Conservation (phyloP, 306 rosid genomes). For the Rosa rugosa region DNA sequence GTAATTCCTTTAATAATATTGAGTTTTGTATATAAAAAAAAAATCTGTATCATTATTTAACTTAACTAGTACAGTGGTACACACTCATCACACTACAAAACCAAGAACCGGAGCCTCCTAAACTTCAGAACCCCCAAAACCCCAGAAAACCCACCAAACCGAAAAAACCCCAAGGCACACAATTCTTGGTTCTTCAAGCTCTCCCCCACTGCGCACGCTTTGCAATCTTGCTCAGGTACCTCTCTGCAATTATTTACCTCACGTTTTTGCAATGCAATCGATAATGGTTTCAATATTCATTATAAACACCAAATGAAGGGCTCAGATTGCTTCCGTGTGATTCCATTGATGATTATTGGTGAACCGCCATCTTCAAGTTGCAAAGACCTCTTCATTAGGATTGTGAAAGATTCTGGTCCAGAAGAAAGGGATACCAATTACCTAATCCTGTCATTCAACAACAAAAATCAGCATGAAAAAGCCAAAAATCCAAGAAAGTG, state of each 20-base stretch:
- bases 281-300: background rate
- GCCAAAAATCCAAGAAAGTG: background rate
- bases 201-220: too few species aligned
- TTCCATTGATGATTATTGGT: background rate
- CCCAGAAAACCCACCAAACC: too few species aligned
- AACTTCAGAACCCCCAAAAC: background rate
- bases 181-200: background rate
- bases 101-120: background rate
- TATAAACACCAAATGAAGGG: background rate
- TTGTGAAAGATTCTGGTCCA: background rate
- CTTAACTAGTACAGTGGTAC: background rate
- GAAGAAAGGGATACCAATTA: background rate
- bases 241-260: background rate
- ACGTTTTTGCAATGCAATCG: background rate
- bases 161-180: background rate
- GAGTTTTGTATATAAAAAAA: background rate
- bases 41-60: background rate
- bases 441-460: background rate
- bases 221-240: slow-evolving; percentile 6
- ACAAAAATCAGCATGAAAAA: background rate
- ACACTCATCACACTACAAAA: background rate
- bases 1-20: too few species aligned
- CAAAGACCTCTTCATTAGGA: background rate
- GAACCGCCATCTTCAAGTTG: slow-evolving; percentile 1
- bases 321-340: slow-evolving; percentile 1